phyloP scores from a whole-genome alignment of 371 early-diverging fungal genomes.

The Dinochytrium kinnereticum region DNA sequence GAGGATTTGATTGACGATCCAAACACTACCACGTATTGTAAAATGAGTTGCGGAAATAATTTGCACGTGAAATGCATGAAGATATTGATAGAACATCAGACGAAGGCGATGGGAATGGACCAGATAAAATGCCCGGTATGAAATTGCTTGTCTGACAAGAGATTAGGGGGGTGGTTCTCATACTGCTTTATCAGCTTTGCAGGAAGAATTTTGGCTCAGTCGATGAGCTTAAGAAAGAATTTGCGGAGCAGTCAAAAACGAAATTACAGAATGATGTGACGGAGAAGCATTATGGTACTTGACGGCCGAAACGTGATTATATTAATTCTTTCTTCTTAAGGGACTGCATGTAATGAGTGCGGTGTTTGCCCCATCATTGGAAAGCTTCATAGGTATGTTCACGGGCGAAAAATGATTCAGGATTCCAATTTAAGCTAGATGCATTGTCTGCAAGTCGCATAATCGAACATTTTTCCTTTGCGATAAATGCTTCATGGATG shows the following conservation, averaged over 20 bases:
- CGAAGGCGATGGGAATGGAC: conserved; percentile 40
- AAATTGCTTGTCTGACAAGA: too few species aligned
- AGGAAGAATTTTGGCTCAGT: conserved; percentile 44
- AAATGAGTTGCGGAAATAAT: conserved; percentile 50
- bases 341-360: conserved; percentile 25
- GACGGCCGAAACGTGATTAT: conserved; percentile 22
- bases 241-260: conserved; percentile 15
- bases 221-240: conserved; percentile 42
- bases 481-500: conserved; percentile 43
- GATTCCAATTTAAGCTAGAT: conserved; percentile 26
- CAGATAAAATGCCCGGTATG: conserved; percentile 50
- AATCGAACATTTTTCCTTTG: conserved; percentile 33
- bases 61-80: conserved; percentile 54
- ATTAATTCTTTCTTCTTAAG: conserved; percentile 20
- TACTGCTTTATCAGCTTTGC: conserved; percentile 37
- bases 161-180: not conserved
- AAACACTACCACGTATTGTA: conserved; percentile 42
- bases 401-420: not conserved
- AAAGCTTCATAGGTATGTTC: conserved; percentile 38
- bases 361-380: conserved; percentile 29
- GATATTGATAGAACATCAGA: conserved; percentile 50
- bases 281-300: conserved; percentile 36
- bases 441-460: conserved; percentile 35
- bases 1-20: conserved; percentile 37
- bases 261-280: conserved; percentile 16